Base-by-base conservation (phyloP, 176 grass and related monocot species). In the Triticum turgidum region DNA sequence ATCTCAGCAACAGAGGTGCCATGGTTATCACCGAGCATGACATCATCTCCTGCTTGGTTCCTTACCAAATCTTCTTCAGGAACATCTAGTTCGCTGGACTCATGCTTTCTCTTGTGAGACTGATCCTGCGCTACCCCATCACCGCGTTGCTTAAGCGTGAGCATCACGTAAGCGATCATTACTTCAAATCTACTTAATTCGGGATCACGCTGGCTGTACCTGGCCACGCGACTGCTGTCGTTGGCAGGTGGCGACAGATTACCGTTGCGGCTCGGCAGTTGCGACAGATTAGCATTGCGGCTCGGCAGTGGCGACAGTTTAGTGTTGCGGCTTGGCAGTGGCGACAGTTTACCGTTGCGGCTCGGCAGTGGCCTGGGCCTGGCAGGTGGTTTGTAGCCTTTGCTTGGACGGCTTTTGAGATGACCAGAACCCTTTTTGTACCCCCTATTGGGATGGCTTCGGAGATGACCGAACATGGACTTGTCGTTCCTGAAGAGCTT, bases 401-500 rank as follows among this genome's bases (percentile, higher is more conserved):
- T 67, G 14, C 84, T 76, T 0, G 85, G 85, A 20, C 87, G 89
- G 61, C 89, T 87, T 1, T 76, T 9, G 0, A 91, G 76, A 34
- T 87, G 89, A 5, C 89, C 85, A 2, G 54, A 21, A 59, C 54
- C 54, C 54, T 59, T 59, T 8, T 81, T 87, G 5, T 91, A 87
- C 0, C 89, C 85, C 37, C 81, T 68, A 11, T 87, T 76, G 0
- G 85, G 89, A 14, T 91, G 89, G 61, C 89, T 91, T 1, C 81
- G 9, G 0, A 91, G 81, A 34, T 91, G 89, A 5, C 89, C 85
- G 2, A 84, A 91, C 85, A 91, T 80, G 4, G 85, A 91, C 17
- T 91, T 87, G 11, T 87, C 15, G 47, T 84, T 91, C 76, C 59
- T 90, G 84, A 90, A 90, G 10, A 12, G n/a, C 9, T 87, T 90